These are phyloP conservation scores for Paraphaeosphaeria minitans DNA, from an alignment of 2,329 filamentous ascomycete genomes.

Conservation along the genomic window DNA sequence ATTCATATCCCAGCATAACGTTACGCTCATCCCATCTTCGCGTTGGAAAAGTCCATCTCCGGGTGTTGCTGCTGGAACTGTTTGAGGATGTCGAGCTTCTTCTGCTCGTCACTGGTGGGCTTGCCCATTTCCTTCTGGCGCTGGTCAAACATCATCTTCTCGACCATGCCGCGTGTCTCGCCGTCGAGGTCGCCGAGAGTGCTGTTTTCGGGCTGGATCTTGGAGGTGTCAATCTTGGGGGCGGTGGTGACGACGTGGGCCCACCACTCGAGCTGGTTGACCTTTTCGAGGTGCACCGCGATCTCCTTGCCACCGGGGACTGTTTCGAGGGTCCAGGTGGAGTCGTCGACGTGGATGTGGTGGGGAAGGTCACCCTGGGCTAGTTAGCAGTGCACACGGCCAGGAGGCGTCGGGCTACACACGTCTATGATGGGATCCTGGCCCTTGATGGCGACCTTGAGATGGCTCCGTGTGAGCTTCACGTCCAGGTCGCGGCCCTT, in stretches of 20 bases:
- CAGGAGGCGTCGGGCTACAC: conserved; percentile 42
- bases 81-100: conserved; percentile 89
- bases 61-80: conserved; percentile 84
- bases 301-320: conserved; percentile 72
- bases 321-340: conserved; percentile 87
- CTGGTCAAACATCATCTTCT: conserved; percentile 99
- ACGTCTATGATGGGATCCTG: conserved; percentile 84
- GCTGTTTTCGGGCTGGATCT: conserved; percentile 91
- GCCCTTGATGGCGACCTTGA: conserved; percentile 85
- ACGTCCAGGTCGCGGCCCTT: conserved; percentile 85
- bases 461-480: conserved; percentile 76
- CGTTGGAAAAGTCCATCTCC: conserved; percentile 72
- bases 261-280: conserved; percentile 99
- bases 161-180: conserved; percentile 94
- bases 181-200: conserved; percentile 92
- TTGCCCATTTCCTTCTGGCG: conserved; percentile 91
- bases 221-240: conserved; percentile 91
- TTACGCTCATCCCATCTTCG: conserved; percentile 58
- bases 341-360: conserved; percentile 80
- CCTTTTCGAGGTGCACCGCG: conserved; percentile 89
- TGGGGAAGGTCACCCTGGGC: conserved; percentile 81
- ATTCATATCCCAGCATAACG: not conserved
- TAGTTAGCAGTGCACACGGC: conserved; percentile 12
- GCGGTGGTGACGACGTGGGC: conserved; percentile 84
- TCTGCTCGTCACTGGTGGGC: conserved; percentile 91